phyloP scores from a whole-genome alignment of 2,329 filamentous ascomycete species.

The Ophiobolus disseminans region DNA sequence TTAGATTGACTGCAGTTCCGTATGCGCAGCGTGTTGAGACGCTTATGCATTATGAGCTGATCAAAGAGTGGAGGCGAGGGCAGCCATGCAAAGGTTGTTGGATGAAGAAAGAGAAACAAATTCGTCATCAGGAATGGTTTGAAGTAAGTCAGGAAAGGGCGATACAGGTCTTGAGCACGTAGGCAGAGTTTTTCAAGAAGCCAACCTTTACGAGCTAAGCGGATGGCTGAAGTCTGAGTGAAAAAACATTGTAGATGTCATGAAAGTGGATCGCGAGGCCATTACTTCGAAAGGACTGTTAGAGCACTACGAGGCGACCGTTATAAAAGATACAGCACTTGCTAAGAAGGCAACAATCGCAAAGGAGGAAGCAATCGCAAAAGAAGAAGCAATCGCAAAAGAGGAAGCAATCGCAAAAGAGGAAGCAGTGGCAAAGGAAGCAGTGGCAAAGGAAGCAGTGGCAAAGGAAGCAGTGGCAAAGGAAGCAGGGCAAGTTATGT shows the following conservation, averaged over 20 bases:
- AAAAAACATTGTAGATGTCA: neutral
- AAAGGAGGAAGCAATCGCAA: neutral
- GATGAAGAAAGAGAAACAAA: neutral
- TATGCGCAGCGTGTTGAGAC: constrained; percentile 17
- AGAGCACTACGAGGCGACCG: neutral
- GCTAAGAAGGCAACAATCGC: neutral
- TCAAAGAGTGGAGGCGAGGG: constrained; percentile 15
- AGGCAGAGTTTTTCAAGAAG: constrained; percentile 9
- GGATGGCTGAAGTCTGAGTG: neutral
- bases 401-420: neutral
- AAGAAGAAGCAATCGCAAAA: no score
- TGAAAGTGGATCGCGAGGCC: neutral
- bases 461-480: no score
- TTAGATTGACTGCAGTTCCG: constrained; percentile 3
- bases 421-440: neutral
- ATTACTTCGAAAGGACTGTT: neutral
- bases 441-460: no score
- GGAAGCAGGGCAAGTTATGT: neutral
- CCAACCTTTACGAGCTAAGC: neutral
- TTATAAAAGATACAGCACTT: neutral
- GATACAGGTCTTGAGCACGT: constrained; percentile 5
- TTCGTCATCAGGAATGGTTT: constrained; percentile 9
- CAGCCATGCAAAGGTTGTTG: constrained; percentile 1
- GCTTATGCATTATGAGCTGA: constrained; percentile 16
- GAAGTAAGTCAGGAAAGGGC: constrained; percentile 11